These are phyloP conservation scores for Tetrahymena thermophila DNA, from an alignment of 73 alveolate species.

Conservation along the genomic window DNA sequence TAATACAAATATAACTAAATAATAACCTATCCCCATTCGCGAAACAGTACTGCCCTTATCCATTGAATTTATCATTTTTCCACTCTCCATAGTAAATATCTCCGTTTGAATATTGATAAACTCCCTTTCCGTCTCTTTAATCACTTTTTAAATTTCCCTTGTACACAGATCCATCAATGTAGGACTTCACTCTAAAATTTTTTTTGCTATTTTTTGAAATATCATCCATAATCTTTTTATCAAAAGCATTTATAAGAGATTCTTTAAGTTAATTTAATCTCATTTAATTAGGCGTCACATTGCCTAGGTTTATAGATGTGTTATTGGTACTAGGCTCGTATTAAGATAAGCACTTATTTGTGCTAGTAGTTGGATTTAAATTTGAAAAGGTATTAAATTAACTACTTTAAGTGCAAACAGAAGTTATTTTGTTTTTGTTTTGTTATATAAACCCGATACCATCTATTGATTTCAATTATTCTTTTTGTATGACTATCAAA, in stretches of 20 bases:
- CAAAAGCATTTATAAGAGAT: neutral
- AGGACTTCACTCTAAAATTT: neutral
- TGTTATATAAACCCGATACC: neutral
- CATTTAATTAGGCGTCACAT: neutral
- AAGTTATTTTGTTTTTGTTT: neutral
- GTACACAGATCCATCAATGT: neutral
- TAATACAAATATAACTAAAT: no score
- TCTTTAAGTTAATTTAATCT: neutral
- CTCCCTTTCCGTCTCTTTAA: neutral
- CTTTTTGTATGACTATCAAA: neutral
- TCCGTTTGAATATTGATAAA: slow-evolving; percentile 36
- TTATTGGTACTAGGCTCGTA: neutral
- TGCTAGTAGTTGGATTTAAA: neutral
- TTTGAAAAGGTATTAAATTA: neutral
- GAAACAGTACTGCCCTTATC: slow-evolving; percentile 23
- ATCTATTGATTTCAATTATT: neutral
- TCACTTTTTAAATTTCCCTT: neutral
- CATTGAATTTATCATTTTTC: slow-evolving; percentile 40
- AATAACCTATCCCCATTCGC: slow-evolving; percentile 27
- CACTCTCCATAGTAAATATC: slow-evolving; percentile 54
- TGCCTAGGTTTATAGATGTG: neutral
- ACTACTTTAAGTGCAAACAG: neutral
- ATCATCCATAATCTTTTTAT: neutral
- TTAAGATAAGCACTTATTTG: neutral
- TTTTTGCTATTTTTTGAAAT: neutral